These are phyloP conservation scores for Boletus vermiculosoides DNA, from an alignment of 768 basidiomycete species.

Conservation along the genomic window DNA sequence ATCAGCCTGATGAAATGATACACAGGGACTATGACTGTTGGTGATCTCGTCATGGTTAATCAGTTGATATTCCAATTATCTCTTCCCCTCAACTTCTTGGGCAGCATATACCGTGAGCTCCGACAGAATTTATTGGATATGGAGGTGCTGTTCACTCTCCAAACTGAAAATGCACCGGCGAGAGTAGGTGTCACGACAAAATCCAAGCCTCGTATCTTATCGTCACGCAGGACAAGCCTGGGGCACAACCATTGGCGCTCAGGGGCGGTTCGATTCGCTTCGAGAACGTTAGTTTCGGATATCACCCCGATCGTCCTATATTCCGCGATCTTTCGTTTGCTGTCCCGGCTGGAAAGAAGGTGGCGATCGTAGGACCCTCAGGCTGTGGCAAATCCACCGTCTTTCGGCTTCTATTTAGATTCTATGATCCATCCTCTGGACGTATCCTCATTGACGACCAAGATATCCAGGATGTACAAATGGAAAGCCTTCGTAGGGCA, in stretches of 20 bases:
- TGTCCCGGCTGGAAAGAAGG: constrained; percentile 94
- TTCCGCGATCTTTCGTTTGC: constrained; percentile 86
- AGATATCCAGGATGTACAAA: constrained; percentile 69
- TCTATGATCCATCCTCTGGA: constrained; percentile 84
- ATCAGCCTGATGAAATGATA: constrained; percentile 1
- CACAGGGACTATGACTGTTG: constrained; percentile 94
- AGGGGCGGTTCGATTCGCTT: constrained; percentile 88
- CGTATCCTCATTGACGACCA: constrained; percentile 87
- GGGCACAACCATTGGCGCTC: constrained; percentile 64
- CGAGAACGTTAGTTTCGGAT: constrained; percentile 88
- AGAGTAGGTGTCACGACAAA: constrained; percentile 39
- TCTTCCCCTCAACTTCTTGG: constrained; percentile 94
- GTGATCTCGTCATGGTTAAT: constrained; percentile 99
- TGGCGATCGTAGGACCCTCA: constrained; percentile 95
- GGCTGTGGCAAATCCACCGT: constrained; percentile 98
- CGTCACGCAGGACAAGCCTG: constrained; percentile 57
- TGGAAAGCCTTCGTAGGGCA: constrained; percentile 65
- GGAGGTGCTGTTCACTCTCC: constrained; percentile 91
- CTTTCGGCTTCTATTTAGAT: constrained; percentile 89
- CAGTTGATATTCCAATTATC: constrained; percentile 98
- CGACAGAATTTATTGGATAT: constrained; percentile 95
- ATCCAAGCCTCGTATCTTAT: not conserved
- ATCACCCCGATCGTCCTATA: constrained; percentile 90
- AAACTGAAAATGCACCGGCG: constrained; percentile 72
- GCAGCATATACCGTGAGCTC: constrained; percentile 95